A percentile compares a stretch with the other conserved stretches of the same genome.
Evolutionary conservation across 257 asterid genomes (phyloP).

Genomic region (Plectranthus barbatus): DNA sequence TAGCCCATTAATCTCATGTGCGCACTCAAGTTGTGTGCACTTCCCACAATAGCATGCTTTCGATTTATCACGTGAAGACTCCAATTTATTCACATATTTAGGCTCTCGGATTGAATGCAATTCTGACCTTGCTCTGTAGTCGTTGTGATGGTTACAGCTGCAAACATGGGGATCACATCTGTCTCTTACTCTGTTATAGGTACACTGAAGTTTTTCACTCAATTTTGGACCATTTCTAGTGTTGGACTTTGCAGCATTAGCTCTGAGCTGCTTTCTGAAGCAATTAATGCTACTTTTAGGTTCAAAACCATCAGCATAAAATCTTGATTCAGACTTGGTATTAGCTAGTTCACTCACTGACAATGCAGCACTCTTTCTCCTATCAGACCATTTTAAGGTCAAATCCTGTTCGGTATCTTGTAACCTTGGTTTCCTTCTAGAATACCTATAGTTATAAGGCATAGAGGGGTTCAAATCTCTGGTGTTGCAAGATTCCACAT

Average conservation of each 20-base stretch:
- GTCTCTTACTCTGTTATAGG: slow-evolving; percentile 37
- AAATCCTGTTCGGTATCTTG: slow-evolving; percentile 43
- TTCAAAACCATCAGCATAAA: slow-evolving; percentile 45
- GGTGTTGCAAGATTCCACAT: slow-evolving; percentile 30
- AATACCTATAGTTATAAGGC: slow-evolving; percentile 34
- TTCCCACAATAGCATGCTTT: slow-evolving; percentile 49
- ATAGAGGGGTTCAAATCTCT: slow-evolving; percentile 37
- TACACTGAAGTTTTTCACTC: slow-evolving; percentile 39
- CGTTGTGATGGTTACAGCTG: slow-evolving; percentile 60
- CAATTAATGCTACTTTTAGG: slow-evolving; percentile 39
- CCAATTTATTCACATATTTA: slow-evolving; percentile 38
- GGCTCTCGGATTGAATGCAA: slow-evolving; percentile 33
- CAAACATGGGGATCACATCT: slow-evolving; percentile 48
- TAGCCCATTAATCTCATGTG: slow-evolving; percentile 43
- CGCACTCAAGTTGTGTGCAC: slow-evolving; percentile 38
- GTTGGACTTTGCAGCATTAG: slow-evolving; percentile 36
- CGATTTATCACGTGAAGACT: slow-evolving; percentile 45
- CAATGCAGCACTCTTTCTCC: slow-evolving; percentile 32
- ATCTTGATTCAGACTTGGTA: slow-evolving; percentile 47
- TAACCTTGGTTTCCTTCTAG: slow-evolving; percentile 53
- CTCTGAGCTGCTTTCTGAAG: slow-evolving; percentile 41
- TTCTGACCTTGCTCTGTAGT: slow-evolving; percentile 50
- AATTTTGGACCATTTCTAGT: slow-evolving; percentile 50
- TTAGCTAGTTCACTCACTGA: slow-evolving; percentile 38
- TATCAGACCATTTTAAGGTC: slow-evolving; percentile 51